Evolutionary conservation across 2,329 filamentous ascomycete species (phyloP).

Genomic region (Pyricularia grisea): DNA sequence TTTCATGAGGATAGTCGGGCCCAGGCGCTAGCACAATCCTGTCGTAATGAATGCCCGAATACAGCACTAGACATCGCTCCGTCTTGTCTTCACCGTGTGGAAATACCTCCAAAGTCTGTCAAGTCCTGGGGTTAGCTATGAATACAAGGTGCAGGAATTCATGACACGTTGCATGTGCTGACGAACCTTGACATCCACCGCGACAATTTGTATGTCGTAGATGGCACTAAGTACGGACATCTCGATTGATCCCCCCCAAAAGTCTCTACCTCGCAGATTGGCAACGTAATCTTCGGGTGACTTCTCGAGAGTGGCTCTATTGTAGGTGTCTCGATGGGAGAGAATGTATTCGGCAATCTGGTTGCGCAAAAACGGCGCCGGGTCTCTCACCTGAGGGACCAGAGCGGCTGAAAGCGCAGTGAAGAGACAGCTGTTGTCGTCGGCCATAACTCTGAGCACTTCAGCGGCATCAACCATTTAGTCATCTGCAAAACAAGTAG

Average conservation of each 20-base stretch:
- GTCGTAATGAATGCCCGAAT: slow-evolving; percentile 92
- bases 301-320: slow-evolving; percentile 62
- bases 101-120: slow-evolving; percentile 5
- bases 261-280: slow-evolving; percentile 70
- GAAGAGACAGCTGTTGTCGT: slow-evolving; percentile 93
- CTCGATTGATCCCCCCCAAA: slow-evolving; percentile 90
- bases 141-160: slow-evolving; percentile 13
- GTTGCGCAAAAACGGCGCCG: slow-evolving; percentile 53
- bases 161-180: not conserved
- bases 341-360: slow-evolving; percentile 75
- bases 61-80: slow-evolving; percentile 70
- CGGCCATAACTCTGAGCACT: slow-evolving; percentile 90
- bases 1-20: slow-evolving; percentile 37
- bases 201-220: slow-evolving; percentile 78
- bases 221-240: slow-evolving; percentile 75
- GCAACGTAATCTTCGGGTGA: slow-evolving; percentile 67
- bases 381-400: slow-evolving; percentile 37
- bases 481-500: not conserved
- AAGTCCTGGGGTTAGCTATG: not conserved
- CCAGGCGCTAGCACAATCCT: slow-evolving; percentile 48
- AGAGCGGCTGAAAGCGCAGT: slow-evolving; percentile 76
- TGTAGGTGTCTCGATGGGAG: slow-evolving; percentile 61
- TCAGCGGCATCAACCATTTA: not conserved
- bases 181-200: slow-evolving; percentile 62
- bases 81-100: slow-evolving; percentile 60